Conservation (phyloP, 2,329 filamentous ascomycete genomes). For the Aspergillus ruber region DNA sequence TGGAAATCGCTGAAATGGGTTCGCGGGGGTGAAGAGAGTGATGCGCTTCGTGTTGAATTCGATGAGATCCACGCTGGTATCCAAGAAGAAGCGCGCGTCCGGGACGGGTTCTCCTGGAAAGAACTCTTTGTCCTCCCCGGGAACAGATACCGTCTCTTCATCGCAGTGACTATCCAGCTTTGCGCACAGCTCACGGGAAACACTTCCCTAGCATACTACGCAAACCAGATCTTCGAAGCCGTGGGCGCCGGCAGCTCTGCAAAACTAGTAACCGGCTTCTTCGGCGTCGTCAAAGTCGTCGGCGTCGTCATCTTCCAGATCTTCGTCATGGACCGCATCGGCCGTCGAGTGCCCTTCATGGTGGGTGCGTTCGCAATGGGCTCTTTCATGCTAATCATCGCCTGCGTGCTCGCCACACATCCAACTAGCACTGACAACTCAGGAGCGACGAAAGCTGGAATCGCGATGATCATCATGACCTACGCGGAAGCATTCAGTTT, state of each 20-base stretch:
- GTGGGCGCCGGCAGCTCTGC: constrained; percentile 44
- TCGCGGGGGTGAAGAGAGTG: constrained; percentile 40
- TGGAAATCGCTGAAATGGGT: constrained; percentile 47
- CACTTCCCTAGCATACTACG: constrained; percentile 48
- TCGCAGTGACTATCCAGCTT: constrained; percentile 47
- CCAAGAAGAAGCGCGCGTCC: constrained; percentile 41
- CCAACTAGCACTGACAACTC: constrained; percentile 31
- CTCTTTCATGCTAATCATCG: constrained; percentile 48
- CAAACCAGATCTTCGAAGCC: constrained; percentile 47
- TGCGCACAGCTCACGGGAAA: constrained; percentile 47
- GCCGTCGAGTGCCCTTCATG: constrained; percentile 45
- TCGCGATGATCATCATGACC: constrained; percentile 47
- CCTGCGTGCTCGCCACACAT: constrained; percentile 42
- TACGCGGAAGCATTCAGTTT: constrained; percentile 43
- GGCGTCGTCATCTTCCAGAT: constrained; percentile 44
- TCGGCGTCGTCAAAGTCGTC: constrained; percentile 48
- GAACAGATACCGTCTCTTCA: constrained; percentile 44
- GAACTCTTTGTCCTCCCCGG: constrained; percentile 40
- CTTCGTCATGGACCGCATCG: constrained; percentile 46
- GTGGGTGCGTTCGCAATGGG: constrained; percentile 47
- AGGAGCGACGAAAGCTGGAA: constrained; percentile 30
- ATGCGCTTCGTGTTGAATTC: constrained; percentile 29
- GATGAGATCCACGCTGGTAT: constrained; percentile 40
- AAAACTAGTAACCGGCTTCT: constrained; percentile 48
- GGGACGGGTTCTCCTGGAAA: constrained; percentile 42